These are phyloP conservation scores for Pisolithus microcarpus DNA, from an alignment of 768 basidiomycete genomes.

Conservation along the genomic window DNA sequence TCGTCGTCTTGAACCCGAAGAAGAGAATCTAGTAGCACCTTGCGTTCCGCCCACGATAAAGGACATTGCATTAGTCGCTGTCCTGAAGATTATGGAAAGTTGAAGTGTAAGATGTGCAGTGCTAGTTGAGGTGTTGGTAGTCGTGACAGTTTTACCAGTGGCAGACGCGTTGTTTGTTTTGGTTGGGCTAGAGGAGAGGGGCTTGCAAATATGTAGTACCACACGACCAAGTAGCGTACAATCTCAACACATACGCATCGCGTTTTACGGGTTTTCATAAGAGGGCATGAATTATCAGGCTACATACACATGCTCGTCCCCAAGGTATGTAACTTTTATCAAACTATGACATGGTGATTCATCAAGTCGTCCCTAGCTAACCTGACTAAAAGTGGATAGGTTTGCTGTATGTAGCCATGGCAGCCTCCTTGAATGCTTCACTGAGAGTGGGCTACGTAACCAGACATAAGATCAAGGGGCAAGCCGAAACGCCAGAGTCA, in stretches of 20 bases:
- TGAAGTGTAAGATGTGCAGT: not conserved
- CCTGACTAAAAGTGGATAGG: conserved; percentile 72
- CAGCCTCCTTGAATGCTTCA: conserved; percentile 95
- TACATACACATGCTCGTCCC: not conserved
- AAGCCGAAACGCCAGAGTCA: conserved; percentile 13
- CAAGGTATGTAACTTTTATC: too few relatives aligned
- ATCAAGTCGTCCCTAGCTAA: not conserved
- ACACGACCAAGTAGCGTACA: too few relatives aligned
- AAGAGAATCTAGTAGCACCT: conserved; percentile 51
- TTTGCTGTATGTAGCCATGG: conserved; percentile 76
- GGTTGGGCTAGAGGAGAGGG: not conserved
- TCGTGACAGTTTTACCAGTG: not conserved
- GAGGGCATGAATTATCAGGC: not conserved
- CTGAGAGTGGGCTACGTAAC: conserved; percentile 62
- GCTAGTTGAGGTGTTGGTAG: too few relatives aligned
- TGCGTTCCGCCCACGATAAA: conserved; percentile 63
- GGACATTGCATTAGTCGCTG: conserved; percentile 34
- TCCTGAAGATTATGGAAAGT: not conserved
- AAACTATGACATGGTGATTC: too few relatives aligned
- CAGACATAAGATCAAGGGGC: conserved; percentile 10
- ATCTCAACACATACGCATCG: too few relatives aligned
- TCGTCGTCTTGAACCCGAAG: conserved; percentile 56
- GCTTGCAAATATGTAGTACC: too few relatives aligned
- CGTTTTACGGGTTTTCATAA: too few relatives aligned
- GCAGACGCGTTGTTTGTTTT: not conserved